These are phyloP conservation scores for Nadsonia fulvescens DNA, from an alignment of 805 yeast genomes.

Conservation along the genomic window DNA sequence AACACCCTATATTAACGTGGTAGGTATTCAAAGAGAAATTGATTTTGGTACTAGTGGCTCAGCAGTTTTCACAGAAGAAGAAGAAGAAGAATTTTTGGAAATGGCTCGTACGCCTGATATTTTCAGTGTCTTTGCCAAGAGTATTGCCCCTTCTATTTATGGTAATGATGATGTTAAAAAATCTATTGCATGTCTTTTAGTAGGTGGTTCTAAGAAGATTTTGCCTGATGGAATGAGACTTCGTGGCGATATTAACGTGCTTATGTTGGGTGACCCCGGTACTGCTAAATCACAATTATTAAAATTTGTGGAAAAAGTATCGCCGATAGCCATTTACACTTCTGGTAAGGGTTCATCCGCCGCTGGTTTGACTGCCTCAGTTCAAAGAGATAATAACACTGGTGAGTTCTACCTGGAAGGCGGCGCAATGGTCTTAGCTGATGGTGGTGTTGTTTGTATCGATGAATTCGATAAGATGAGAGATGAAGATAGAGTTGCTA, in stretches of 20 bases:
- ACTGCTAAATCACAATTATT: slow-evolving; percentile 94
- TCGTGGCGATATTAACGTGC: slow-evolving; percentile 92
- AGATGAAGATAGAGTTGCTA: slow-evolving; percentile 96
- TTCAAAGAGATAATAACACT: slow-evolving; percentile 68
- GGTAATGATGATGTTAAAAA: slow-evolving; percentile 88
- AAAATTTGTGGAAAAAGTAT: slow-evolving; percentile 85
- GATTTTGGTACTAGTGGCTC: slow-evolving; percentile 48
- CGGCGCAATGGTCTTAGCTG: slow-evolving; percentile 99
- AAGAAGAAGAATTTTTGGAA: slow-evolving; percentile 76
- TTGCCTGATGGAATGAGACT: slow-evolving; percentile 92
- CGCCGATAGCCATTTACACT: slow-evolving; percentile 90
- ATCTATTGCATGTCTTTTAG: slow-evolving; percentile 75
- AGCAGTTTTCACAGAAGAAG: slow-evolving; percentile 67
- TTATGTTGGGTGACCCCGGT: slow-evolving; percentile 94
- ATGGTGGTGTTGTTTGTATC: slow-evolving; percentile 97
- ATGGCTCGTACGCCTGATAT: slow-evolving; percentile 70
- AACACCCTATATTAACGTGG: slow-evolving; percentile 72
- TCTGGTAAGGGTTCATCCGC: slow-evolving; percentile 99
- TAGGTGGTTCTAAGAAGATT: slow-evolving; percentile 87
- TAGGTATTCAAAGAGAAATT: slow-evolving; percentile 70
- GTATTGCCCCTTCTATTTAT: slow-evolving; percentile 93
- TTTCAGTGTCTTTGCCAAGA: slow-evolving; percentile 66
- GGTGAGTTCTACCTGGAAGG: slow-evolving; percentile 94
- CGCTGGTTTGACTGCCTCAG: slow-evolving; percentile 97
- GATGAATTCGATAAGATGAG: slow-evolving; percentile 99